A percentile compares a stretch with the other conserved stretches of the same genome.
Evolutionary conservation across 495 filamentous ascomycete genomes (phyloP).

Genomic region (Talaromyces thailandensis): DNA sequence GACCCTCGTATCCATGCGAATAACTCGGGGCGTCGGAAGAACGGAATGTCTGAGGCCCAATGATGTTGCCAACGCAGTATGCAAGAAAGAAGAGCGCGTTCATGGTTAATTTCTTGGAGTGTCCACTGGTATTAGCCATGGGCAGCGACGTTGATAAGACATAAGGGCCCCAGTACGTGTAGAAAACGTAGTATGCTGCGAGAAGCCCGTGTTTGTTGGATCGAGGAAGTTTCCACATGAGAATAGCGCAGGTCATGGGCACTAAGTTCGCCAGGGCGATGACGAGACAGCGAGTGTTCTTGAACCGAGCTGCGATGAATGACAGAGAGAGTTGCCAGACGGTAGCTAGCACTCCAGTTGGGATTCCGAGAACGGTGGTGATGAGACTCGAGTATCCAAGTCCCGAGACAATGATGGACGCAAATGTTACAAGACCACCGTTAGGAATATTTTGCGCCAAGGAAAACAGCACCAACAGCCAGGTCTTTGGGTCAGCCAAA

Average conservation of each 20-base stretch:
- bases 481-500: constrained; percentile 31
- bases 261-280: constrained; percentile 20
- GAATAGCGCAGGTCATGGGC: constrained; percentile 23
- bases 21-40: constrained; percentile 21
- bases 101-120: constrained; percentile 21
- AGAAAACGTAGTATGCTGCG: constrained; percentile 22
- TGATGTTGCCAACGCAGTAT: constrained; percentile 38
- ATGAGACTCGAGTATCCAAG: constrained; percentile 27
- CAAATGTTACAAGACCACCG: constrained; percentile 26
- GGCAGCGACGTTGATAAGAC: constrained; percentile 20
- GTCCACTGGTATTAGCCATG: constrained; percentile 26
- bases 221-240: constrained; percentile 25
- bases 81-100: constrained; percentile 20
- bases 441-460: constrained; percentile 18
- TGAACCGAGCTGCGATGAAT: background rate
- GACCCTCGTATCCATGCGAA: constrained; percentile 18
- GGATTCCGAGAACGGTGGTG: constrained; percentile 22
- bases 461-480: constrained; percentile 14
- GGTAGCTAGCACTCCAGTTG: constrained; percentile 12
- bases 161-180: constrained; percentile 24
- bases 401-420: constrained; percentile 22
- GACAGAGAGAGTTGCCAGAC: constrained; percentile 1
- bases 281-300: constrained; percentile 23
- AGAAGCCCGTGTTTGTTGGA: constrained; percentile 24
- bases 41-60: constrained; percentile 21